A percentile compares a stretch with the other conserved stretches of the same genome.
phyloP scores from a whole-genome alignment of 805 yeast genomes.

The Wickerhamiella domercqiae region DNA sequence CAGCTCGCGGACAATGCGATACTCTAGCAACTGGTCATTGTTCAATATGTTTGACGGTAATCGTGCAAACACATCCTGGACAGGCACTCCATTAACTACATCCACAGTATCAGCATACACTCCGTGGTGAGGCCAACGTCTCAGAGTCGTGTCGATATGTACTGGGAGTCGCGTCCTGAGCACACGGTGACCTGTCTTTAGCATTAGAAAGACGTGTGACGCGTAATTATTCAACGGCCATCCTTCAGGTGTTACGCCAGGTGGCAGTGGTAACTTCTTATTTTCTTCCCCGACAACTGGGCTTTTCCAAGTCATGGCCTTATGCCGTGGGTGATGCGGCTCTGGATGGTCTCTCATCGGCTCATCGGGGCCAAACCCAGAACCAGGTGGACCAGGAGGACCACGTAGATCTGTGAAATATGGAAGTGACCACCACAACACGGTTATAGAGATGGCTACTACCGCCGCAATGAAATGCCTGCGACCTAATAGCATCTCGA shows the following conservation, averaged over 20 bases:
- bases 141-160: conserved; percentile 24
- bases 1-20: conserved; percentile 18
- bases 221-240: background rate
- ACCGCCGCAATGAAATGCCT: no score
- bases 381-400: no score
- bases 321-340: no score
- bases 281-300: no score
- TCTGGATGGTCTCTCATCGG: no score
- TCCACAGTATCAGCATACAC: conserved; percentile 24
- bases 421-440: no score
- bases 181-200: conserved; percentile 25
- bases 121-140: conserved; percentile 21
- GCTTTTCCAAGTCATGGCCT: no score
- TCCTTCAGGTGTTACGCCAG: background rate
- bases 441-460: no score
- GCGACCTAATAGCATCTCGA: no score
- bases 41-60: conserved; percentile 12
- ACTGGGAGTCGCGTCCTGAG: conserved; percentile 25
- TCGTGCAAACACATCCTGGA: conserved; percentile 21
- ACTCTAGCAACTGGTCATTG: conserved; percentile 12
- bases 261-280: no score
- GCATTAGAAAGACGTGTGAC: conserved; percentile 20
- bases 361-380: no score
- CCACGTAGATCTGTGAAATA: no score
- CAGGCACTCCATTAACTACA: conserved; percentile 21